Conservation (phyloP, 257 asterid species). For the Solanum medicagineum region DNA sequence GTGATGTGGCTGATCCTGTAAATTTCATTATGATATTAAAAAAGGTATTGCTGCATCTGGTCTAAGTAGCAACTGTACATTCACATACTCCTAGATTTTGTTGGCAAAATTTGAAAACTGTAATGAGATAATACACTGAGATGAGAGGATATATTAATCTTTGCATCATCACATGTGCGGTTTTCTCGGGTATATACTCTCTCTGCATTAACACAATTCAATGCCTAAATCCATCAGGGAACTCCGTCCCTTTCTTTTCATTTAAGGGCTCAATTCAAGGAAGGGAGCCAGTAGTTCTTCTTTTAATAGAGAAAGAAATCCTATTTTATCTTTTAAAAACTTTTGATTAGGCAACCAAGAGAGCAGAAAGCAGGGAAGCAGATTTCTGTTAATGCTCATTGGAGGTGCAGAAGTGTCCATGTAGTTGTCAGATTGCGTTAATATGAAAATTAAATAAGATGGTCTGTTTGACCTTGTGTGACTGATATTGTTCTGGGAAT, state of each 20-base stretch:
- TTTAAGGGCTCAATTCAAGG: background rate
- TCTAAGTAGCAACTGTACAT: background rate
- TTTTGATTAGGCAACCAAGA: background rate
- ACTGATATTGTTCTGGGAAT: background rate
- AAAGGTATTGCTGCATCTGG: conserved; percentile 42
- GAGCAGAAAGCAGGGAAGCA: background rate
- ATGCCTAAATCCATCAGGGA: background rate
- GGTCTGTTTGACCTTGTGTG: background rate
- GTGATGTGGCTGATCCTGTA: conserved; percentile 20
- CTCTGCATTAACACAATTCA: background rate
- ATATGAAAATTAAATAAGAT: background rate
- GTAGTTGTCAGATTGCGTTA: background rate
- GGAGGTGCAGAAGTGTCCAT: background rate
- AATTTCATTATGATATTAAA: conserved; percentile 44
- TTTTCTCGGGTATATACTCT: background rate
- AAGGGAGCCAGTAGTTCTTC: background rate
- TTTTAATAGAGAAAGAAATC: background rate
- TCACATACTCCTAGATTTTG: background rate
- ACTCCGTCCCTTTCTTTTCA: background rate
- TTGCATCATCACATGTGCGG: background rate
- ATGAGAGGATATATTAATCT: background rate
- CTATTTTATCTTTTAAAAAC: background rate
- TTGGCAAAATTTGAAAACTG: background rate
- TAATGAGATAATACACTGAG: background rate
- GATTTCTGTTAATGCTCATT: background rate